Conservation (phyloP, 2,329 filamentous ascomycete genomes). For the Coniella lustricola region DNA sequence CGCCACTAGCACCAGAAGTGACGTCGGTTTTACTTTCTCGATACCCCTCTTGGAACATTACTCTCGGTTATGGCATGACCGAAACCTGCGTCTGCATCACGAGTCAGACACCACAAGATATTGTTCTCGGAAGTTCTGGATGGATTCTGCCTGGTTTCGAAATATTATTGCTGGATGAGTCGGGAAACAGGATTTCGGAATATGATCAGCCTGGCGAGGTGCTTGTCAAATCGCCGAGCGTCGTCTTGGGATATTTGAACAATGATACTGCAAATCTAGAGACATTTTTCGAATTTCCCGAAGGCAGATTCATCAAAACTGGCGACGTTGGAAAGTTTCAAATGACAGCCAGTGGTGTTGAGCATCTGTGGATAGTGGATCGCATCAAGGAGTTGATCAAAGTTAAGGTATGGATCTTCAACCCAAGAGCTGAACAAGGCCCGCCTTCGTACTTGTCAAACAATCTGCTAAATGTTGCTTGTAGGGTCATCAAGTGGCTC, state of each 20-base stretch:
- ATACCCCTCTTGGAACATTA: not conserved
- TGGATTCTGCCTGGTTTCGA: not conserved
- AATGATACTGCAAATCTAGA: conserved; percentile 76
- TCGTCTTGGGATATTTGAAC: conserved; percentile 78
- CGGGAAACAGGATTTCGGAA: not conserved
- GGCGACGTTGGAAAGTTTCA: conserved; percentile 75
- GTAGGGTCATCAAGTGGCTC: conserved; percentile 61
- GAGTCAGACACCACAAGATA: not conserved
- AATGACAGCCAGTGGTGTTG: conserved; percentile 55
- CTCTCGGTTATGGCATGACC: not conserved
- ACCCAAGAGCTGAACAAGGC: not conserved
- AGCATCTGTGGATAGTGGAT: conserved; percentile 81
- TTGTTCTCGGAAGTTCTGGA: not conserved
- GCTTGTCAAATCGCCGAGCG: conserved; percentile 65
- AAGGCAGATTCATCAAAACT: conserved; percentile 71
- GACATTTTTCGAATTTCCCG: conserved; percentile 60
- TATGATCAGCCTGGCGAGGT: conserved; percentile 74
- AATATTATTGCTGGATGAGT: not conserved
- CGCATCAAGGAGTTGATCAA: conserved; percentile 50
- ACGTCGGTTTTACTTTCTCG: not conserved
- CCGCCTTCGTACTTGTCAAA: not conserved
- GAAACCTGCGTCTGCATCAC: not conserved
- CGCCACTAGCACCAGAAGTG: not conserved
- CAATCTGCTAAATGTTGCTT: not conserved
- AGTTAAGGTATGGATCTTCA: conserved; percentile 39